phyloP scores from a whole-genome alignment of 192 early-diverging fungal species.

The Coemansia sp. region DNA sequence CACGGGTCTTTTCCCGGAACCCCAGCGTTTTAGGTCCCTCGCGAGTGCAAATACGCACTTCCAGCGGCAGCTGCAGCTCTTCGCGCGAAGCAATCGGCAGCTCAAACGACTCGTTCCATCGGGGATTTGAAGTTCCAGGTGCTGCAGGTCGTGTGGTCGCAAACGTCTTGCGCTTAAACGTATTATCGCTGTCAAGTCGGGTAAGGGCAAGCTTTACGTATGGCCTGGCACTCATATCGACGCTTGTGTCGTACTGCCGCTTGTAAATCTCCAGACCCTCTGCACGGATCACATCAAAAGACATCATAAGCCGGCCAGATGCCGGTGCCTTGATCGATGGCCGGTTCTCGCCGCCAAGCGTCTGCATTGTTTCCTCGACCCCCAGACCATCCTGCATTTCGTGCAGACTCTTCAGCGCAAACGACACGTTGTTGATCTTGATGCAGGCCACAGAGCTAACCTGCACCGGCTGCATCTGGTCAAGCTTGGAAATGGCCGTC shows the following conservation, averaged over 20 bases:
- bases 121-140: constrained; percentile 59
- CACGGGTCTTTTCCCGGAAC: constrained; percentile 55
- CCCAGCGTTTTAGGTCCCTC: constrained; percentile 52
- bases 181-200: constrained; percentile 42
- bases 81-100: constrained; percentile 56
- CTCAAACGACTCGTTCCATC: constrained; percentile 81
- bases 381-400: constrained; percentile 50
- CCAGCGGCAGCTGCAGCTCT: constrained; percentile 32
- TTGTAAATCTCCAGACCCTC: constrained; percentile 66
- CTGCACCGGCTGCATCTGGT: constrained; percentile 32
- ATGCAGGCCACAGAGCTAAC: constrained; percentile 46
- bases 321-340: constrained; percentile 25
- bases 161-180: constrained; percentile 60
- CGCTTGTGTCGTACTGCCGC: constrained; percentile 54
- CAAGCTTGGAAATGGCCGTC: constrained; percentile 39
- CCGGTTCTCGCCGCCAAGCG: constrained; percentile 42
- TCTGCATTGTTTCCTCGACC: constrained; percentile 30
- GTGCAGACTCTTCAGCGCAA: constrained; percentile 43
- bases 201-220: constrained; percentile 63
- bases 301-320: constrained; percentile 55
- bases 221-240: constrained; percentile 42
- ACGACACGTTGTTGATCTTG: constrained; percentile 52
- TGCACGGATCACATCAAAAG: constrained; percentile 68
- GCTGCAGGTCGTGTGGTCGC: constrained; percentile 56
- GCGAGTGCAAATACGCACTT: constrained; percentile 53